Evolutionary conservation across 371 early-diverging fungal species (phyloP).

Genomic region (Apophysomyces trapeziformis): DNA sequence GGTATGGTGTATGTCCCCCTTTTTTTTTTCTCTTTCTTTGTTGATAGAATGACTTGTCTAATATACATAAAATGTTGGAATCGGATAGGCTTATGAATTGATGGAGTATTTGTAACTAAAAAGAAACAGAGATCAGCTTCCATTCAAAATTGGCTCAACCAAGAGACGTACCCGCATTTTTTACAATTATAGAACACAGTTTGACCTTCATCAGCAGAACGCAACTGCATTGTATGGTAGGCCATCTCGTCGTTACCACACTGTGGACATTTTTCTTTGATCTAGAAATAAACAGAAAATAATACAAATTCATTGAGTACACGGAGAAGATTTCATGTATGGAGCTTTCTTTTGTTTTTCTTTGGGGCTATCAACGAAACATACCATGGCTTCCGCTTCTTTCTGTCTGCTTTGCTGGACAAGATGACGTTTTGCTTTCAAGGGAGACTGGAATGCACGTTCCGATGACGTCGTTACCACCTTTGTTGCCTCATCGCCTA

Average conservation of each 20-base stretch:
- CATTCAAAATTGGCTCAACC: neutral
- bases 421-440: conserved; percentile 72
- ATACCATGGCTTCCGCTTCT: conserved; percentile 78
- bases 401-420: conserved; percentile 64
- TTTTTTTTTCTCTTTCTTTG: no score
- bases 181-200: conserved; percentile 98
- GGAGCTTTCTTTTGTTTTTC: no score
- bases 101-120: conserved; percentile 53
- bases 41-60: no score
- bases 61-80: conserved; percentile 5
- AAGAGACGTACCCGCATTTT: conserved; percentile 89
- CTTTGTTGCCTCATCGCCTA: conserved; percentile 79
- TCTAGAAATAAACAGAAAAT: conserved; percentile 41
- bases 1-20: no score
- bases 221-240: conserved; percentile 98
- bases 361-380: neutral
- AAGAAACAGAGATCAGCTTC: neutral
- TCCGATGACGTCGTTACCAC: conserved; percentile 76
- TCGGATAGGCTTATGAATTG: conserved; percentile 26
- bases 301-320: no score
- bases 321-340: no score
- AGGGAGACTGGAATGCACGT: conserved; percentile 81
- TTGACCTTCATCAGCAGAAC: conserved; percentile 99
- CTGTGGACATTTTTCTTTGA: conserved; percentile 97
- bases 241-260: conserved; percentile 95